A percentile compares a stretch with the other conserved stretches of the same genome.
phyloP scores from a whole-genome alignment of 2,329 filamentous ascomycete genomes.

The Leptographium radiaticola region DNA sequence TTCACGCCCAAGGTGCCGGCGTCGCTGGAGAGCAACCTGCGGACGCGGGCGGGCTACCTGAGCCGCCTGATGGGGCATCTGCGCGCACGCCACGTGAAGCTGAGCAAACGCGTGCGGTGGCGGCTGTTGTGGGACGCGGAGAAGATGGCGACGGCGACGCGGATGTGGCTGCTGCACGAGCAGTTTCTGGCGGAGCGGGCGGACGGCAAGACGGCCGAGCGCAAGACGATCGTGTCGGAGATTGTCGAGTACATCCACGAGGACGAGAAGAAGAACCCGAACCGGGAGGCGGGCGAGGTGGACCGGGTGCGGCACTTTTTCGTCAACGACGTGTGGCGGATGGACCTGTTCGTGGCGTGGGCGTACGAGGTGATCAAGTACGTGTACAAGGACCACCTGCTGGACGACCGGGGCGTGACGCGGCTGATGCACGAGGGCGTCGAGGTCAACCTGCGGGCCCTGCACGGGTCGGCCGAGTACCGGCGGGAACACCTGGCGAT shows the following conservation, averaged over 20 bases:
- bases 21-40: conserved; percentile 71
- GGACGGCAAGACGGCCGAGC: conserved; percentile 32
- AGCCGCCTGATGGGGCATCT: conserved; percentile 63
- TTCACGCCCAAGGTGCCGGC: conserved; percentile 61
- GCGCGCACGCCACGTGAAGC: conserved; percentile 46
- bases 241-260: conserved; percentile 67
- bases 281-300: conserved; percentile 53
- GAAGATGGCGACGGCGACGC: conserved; percentile 67
- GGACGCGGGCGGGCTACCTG: conserved; percentile 58
- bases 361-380: conserved; percentile 65
- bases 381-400: conserved; percentile 47
- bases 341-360: conserved; percentile 69
- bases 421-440: conserved; percentile 54
- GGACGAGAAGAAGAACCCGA: conserved; percentile 56
- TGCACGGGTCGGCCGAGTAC: conserved; percentile 56
- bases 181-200: conserved; percentile 46
- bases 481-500: conserved; percentile 52
- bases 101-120: conserved; percentile 64
- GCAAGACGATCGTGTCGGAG: conserved; percentile 59
- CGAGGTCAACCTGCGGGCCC: conserved; percentile 53
- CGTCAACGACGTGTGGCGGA: conserved; percentile 56
- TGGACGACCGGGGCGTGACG: conserved; percentile 41
- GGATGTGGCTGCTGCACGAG: conserved; percentile 74
- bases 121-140: conserved; percentile 78
- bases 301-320: conserved; percentile 83